Evolutionary conservation across 2,329 filamentous ascomycete species (phyloP), one percentile per base, ranked within the genome.

Genomic region (Penicillium sp.): DNA sequence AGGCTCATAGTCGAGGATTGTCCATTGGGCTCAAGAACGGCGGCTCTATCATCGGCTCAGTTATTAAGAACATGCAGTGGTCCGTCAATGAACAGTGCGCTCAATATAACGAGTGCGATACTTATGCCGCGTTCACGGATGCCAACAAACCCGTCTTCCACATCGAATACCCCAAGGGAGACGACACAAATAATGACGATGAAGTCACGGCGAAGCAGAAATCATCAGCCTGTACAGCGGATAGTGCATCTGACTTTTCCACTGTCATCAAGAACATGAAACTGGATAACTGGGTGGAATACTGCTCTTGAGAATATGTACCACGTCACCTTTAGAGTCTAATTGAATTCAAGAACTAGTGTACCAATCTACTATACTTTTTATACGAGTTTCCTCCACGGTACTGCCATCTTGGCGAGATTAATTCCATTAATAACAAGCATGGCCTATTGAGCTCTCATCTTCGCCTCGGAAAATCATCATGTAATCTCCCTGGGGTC

Each of bases 11-110:
- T 7, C 76, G 78, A 40, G 82, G 82, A 53, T 73, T 90, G 66
- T 78, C 83, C 1, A 78, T 85, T 8, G 87, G 87, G 0, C 76
- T 90, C 49, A 90, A 90, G 73, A 90, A 90, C 64, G 84, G 83
- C 1, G 82, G 76, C 10, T 76, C 73, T 36, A 85, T 90, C 55
- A 82, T 89, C 27, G 51, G 66, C 6, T 56, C 68, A 1, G 78
- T 83, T 2, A 68, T 82, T 5, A 67, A 74, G 24, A 68, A 79
- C 4, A 80, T 87, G 46, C 77, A 87, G 62, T 90, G 87, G 71
- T 80, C 78, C 6, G 85, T 90, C 60, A 88, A 89, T 68, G 87
- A 90, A 74, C 80, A 89, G 70, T 90, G 87, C 66, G 77, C 79
- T 13, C 60, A 85, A 65, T 83, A 82, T 60, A 52, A 71, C 4